Evolutionary conservation across 208 protist species (phyloP).

Genomic region (Trichomonas vaginalis): DNA sequence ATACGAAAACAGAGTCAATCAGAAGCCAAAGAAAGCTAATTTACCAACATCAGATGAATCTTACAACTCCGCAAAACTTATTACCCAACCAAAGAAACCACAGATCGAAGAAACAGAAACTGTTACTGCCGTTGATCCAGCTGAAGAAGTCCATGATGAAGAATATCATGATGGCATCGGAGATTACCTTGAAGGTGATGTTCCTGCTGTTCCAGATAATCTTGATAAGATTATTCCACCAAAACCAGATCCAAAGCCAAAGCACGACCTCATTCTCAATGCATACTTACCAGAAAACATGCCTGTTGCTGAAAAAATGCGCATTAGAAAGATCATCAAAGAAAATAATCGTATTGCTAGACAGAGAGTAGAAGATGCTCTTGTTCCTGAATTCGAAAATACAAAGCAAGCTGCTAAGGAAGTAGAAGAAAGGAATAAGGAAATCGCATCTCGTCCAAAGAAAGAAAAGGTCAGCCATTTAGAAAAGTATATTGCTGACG

Average conservation of each 20-base stretch:
- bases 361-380: neutral
- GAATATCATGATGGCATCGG: neutral
- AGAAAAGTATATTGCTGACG: neutral
- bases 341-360: neutral
- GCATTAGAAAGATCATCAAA: neutral
- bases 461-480: neutral
- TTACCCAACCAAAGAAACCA: neutral
- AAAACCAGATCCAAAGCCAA: too few relatives aligned
- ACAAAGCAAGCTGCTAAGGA: neutral
- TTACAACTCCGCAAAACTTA: neutral
- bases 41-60: neutral
- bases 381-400: neutral
- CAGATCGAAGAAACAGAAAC: neutral
- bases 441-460: neutral
- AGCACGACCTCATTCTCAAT: neutral
- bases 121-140: too few relatives aligned
- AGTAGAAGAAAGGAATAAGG: neutral
- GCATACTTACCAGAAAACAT: neutral
- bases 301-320: neutral
- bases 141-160: neutral
- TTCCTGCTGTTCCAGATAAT: neutral
- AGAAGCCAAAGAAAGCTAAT: neutral
- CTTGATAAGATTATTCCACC: neutral
- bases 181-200: neutral
- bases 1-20: neutral